These are phyloP conservation scores for Lotus japonicus DNA, from an alignment of 306 rosid genomes.

Conservation along the genomic window DNA sequence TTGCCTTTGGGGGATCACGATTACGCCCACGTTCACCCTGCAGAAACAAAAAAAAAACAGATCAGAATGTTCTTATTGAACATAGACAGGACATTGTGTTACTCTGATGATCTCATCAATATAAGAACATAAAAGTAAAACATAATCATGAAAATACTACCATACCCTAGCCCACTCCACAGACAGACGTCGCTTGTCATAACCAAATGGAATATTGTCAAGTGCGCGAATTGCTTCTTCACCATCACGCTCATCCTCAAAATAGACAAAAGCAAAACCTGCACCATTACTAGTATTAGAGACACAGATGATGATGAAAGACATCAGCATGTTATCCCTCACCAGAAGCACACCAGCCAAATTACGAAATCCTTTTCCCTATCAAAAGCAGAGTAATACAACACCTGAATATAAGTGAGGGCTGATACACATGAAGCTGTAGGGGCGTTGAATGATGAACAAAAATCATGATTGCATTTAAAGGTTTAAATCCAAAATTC, in stretches of 20 bases:
- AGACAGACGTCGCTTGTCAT: constrained; percentile 78
- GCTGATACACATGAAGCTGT: constrained; percentile 83
- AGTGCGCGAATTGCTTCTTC: constrained; percentile 80
- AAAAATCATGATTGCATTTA: constrained; percentile 75
- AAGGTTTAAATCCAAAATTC: constrained; percentile 86
- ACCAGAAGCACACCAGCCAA: constrained; percentile 62
- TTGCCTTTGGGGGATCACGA: constrained; percentile 73
- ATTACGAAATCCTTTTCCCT: constrained; percentile 50
- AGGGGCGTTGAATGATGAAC: constrained; percentile 83
- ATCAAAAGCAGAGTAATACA: constrained; percentile 64
- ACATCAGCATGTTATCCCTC: constrained; percentile 33
- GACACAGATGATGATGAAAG: background rate
- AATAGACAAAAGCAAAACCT: constrained; percentile 98
- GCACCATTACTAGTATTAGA: constrained; percentile 35
- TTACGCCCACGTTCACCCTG: constrained; percentile 92
- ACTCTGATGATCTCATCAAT: background rate
- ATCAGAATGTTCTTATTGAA: background rate
- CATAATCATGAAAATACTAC: background rate
- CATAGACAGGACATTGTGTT: background rate
- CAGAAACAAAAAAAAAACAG: background rate
- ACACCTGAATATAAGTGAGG: constrained; percentile 87
- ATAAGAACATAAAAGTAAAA: background rate
- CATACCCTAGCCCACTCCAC: constrained; percentile 97
- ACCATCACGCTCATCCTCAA: constrained; percentile 84
- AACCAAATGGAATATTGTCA: constrained; percentile 76